Evolutionary conservation across 164 flowering plant genomes (phyloP).

Genomic region (Aristolochia fimbriata): DNA sequence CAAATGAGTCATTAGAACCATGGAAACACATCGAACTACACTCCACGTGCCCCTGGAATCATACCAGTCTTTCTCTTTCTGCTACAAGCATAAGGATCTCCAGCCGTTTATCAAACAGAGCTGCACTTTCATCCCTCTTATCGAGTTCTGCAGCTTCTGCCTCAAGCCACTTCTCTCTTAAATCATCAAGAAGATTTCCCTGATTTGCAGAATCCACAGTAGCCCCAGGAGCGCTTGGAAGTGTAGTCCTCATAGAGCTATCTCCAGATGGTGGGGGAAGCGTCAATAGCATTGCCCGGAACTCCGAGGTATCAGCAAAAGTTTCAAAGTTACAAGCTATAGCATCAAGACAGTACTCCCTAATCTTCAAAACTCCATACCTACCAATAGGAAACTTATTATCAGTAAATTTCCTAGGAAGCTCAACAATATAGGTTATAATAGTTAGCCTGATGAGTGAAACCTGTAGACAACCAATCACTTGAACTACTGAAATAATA

Average conservation of each 20-base stretch:
- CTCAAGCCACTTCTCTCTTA: slow-evolving; percentile 98
- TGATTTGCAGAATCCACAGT: slow-evolving; percentile 37
- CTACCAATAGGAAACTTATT: slow-evolving; percentile 22
- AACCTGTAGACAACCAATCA: too few species aligned
- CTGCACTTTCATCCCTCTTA: slow-evolving; percentile 95
- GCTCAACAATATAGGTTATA: too few species aligned
- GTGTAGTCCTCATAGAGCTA: slow-evolving; percentile 79
- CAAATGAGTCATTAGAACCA: too few species aligned
- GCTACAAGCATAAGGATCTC: slow-evolving; percentile 85
- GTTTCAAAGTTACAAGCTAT: slow-evolving; percentile 92
- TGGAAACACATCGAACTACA: too few species aligned
- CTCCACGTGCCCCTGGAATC: slow-evolving; percentile 7
- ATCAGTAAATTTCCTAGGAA: neutral
- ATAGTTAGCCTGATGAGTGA: too few species aligned
- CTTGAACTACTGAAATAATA: too few species aligned
- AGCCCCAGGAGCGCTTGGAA: slow-evolving; percentile 93
- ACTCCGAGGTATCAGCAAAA: slow-evolving; percentile 75
- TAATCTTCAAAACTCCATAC: slow-evolving; percentile 83
- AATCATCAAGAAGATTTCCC: slow-evolving; percentile 85
- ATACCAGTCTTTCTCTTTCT: slow-evolving; percentile 35
- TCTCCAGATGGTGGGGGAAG: slow-evolving; percentile 98
- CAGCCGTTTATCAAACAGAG: slow-evolving; percentile 78
- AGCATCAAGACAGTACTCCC: slow-evolving; percentile 80
- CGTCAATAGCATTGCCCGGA: slow-evolving; percentile 78
- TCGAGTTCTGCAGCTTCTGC: slow-evolving; percentile 97